Conservation (phyloP, 768 basidiomycete genomes). For the Megacollybia marginata region DNA sequence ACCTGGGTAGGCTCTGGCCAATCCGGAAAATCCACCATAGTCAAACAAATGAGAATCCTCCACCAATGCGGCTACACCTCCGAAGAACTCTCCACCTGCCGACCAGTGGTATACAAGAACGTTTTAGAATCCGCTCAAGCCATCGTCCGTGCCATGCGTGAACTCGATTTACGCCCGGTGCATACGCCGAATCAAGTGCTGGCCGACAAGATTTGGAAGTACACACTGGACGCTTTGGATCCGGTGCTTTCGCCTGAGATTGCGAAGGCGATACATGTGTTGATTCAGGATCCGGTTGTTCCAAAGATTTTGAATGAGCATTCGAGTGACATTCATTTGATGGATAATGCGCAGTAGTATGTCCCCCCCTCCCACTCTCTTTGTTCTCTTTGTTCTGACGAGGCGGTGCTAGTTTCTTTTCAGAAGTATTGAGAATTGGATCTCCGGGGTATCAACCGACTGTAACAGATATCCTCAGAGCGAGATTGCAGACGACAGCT, state of each 20-base stretch:
- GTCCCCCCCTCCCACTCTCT: too few relatives aligned
- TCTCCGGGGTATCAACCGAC: slow-evolving; percentile 74
- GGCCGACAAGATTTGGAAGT: slow-evolving; percentile 6
- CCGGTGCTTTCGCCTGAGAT: slow-evolving; percentile 35
- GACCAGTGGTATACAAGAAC: slow-evolving; percentile 76
- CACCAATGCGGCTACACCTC: slow-evolving; percentile 84
- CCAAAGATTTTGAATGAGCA: slow-evolving; percentile 43
- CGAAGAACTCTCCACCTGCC: slow-evolving; percentile 70
- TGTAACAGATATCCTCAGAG: slow-evolving; percentile 82
- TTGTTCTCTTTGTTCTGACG: too few relatives aligned
- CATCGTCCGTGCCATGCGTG: slow-evolving; percentile 79
- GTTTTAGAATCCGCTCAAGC: slow-evolving; percentile 86
- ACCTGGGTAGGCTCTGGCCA: slow-evolving; percentile 73
- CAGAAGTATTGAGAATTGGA: slow-evolving; percentile 78
- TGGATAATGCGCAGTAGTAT: slow-evolving; percentile 80
- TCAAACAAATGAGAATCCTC: slow-evolving; percentile 99
- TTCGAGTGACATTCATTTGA: slow-evolving; percentile 77
- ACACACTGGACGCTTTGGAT: slow-evolving; percentile 33
- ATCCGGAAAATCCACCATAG: slow-evolving; percentile 91
- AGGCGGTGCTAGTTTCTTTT: slow-evolving; percentile 51
- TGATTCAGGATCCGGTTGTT: slow-evolving; percentile 46
- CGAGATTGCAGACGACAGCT: slow-evolving; percentile 81
- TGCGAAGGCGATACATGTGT: slow-evolving; percentile 39
- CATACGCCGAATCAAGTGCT: slow-evolving; percentile 29
- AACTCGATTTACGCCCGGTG: slow-evolving; percentile 48